These are phyloP conservation scores for Scopulariopsis brevicaulis DNA, from an alignment of 2,329 filamentous ascomycete species.

Conservation along the genomic window DNA sequence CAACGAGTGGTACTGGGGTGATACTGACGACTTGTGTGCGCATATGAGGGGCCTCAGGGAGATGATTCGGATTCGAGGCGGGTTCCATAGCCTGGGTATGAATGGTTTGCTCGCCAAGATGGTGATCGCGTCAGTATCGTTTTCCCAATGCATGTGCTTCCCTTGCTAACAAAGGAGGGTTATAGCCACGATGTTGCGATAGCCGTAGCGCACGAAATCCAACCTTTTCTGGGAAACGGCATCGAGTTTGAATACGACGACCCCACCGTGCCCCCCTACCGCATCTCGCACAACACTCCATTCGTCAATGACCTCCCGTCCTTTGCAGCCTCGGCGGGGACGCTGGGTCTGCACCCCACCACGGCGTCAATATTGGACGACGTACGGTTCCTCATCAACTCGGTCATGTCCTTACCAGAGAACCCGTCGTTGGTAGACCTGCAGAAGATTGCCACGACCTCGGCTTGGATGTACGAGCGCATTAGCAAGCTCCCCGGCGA, in stretches of 20 bases:
- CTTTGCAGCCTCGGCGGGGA: slow-evolving; percentile 27
- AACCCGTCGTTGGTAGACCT: slow-evolving; percentile 21
- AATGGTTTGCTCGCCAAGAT: slow-evolving; percentile 35
- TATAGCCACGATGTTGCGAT: slow-evolving; percentile 33
- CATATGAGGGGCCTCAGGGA: slow-evolving; percentile 34
- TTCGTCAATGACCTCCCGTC: slow-evolving; percentile 27
- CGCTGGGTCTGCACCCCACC: slow-evolving; percentile 29
- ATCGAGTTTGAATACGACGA: slow-evolving; percentile 28
- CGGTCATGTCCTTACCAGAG: slow-evolving; percentile 26
- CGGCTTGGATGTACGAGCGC: slow-evolving; percentile 25
- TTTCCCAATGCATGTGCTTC: not conserved
- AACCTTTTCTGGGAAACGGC: slow-evolving; percentile 24
- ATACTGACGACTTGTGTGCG: slow-evolving; percentile 27
- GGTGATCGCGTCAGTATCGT: slow-evolving; percentile 31
- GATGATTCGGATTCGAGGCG: slow-evolving; percentile 35
- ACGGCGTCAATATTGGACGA: slow-evolving; percentile 40
- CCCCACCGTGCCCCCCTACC: slow-evolving; percentile 23
- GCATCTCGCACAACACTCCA: slow-evolving; percentile 34
- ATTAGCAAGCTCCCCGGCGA: slow-evolving; percentile 21
- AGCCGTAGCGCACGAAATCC: slow-evolving; percentile 32
- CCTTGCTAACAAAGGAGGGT: not conserved
- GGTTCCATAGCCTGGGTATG: slow-evolving; percentile 31
- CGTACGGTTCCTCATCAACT: slow-evolving; percentile 32
- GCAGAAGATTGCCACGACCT: slow-evolving; percentile 24
- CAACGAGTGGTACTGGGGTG: slow-evolving; percentile 44